These are phyloP conservation scores for Hymenoscyphus repandus DNA, from an alignment of 2,329 filamentous ascomycete genomes.

Conservation along the genomic window DNA sequence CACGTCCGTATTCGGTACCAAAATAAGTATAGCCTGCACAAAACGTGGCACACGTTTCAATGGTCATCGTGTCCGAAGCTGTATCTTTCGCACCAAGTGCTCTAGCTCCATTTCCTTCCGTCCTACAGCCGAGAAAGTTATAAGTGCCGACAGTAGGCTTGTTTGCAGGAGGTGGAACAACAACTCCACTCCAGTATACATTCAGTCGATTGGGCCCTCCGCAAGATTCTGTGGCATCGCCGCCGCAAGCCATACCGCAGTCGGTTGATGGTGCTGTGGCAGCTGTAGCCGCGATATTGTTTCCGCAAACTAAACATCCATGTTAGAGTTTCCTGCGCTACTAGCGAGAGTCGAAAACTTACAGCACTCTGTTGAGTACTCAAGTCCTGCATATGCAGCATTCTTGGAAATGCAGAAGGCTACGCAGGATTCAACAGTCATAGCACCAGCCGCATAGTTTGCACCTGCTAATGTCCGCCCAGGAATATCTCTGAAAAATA, in stretches of 20 bases:
- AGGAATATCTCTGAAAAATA: slow-evolving; percentile 12
- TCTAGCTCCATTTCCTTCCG: slow-evolving; percentile 40
- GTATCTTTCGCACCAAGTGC: slow-evolving; percentile 34
- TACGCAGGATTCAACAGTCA: slow-evolving; percentile 27
- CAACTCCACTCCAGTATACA: slow-evolving; percentile 26
- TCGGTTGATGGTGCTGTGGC: slow-evolving; percentile 12
- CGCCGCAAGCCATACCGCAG: slow-evolving; percentile 26
- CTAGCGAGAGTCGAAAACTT: slow-evolving; percentile 6
- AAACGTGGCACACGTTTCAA: slow-evolving; percentile 22
- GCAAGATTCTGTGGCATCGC: slow-evolving; percentile 31
- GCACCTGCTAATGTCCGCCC: slow-evolving; percentile 19
- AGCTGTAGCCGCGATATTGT: slow-evolving; percentile 13
- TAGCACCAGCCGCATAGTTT: slow-evolving; percentile 16
- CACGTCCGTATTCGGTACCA: slow-evolving; percentile 26
- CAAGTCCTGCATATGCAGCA: slow-evolving; percentile 26
- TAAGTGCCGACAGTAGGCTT: slow-evolving; percentile 40
- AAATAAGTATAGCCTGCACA: slow-evolving; percentile 26
- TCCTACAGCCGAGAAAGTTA: slow-evolving; percentile 42
- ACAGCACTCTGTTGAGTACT: slow-evolving; percentile 28
- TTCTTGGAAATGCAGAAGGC: slow-evolving; percentile 20
- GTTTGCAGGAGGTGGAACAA: slow-evolving; percentile 32
- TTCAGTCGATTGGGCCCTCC: slow-evolving; percentile 30
- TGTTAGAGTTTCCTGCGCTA: neutral
- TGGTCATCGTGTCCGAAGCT: slow-evolving; percentile 25
- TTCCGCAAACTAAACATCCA: slow-evolving; percentile 19